A percentile compares a stretch with the other conserved stretches of the same genome.
These are phyloP conservation scores for Verbena officinalis DNA, from an alignment of 257 asterid genomes.

Conservation along the genomic window DNA sequence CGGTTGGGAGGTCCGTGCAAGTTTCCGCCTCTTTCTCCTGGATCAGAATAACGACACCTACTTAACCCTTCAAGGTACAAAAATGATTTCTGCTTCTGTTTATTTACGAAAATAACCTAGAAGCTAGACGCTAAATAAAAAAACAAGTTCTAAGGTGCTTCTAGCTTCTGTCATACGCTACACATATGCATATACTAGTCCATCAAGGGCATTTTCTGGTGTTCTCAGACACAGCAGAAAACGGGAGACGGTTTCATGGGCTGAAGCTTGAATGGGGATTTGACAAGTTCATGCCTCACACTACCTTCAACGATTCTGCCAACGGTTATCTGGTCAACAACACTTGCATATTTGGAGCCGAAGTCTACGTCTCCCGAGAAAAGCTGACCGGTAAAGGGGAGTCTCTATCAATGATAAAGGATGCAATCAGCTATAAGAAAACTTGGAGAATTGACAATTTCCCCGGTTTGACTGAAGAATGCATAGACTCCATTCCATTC, in stretches of 20 bases:
- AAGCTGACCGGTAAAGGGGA: conserved; percentile 49
- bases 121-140: no score
- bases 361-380: conserved; percentile 54
- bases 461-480: conserved; percentile 36
- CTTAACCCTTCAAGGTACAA: conserved; percentile 49
- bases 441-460: conserved; percentile 46
- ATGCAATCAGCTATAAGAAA: conserved; percentile 43
- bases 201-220: not conserved
- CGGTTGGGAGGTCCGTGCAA: conserved; percentile 60
- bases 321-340: conserved; percentile 64
- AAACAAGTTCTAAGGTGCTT: no score
- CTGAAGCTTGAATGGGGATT: conserved; percentile 64
- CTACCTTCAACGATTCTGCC: conserved; percentile 43
- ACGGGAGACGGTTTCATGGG: conserved; percentile 55
- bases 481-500: conserved; percentile 53
- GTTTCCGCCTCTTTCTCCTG: conserved; percentile 54
- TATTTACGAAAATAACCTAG: no score
- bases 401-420: conserved; percentile 57
- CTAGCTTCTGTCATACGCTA: no score
- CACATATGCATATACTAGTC: not conserved
- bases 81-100: not conserved
- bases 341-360: conserved; percentile 64
- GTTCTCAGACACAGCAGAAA: conserved; percentile 36
- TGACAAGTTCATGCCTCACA: conserved; percentile 54
- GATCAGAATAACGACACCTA: conserved; percentile 70